Base-by-base conservation (phyloP, 2,329 filamentous ascomycete species). In the Trichophyton rubrum region DNA sequence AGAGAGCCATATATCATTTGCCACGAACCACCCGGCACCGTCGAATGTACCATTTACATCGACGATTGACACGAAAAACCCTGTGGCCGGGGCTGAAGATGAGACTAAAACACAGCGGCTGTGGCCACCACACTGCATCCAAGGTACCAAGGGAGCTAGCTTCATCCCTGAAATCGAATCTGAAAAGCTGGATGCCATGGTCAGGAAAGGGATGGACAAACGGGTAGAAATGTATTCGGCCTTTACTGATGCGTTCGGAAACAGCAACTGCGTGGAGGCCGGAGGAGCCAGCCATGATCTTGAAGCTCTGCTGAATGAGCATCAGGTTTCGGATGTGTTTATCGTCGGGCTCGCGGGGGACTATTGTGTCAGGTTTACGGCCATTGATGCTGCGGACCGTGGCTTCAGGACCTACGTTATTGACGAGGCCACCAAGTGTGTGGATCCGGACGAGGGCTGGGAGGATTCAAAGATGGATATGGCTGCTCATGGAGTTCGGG, bases 181-280 rank as follows among this genome's bases (percentile, higher is more conserved):
- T 13, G 67, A 69, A 6, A 79, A 77, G 15, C 66, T 95, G n/a
- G 80, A 92, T 66, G 67, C 74, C 40, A 77, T 90, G 30, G 75
- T 96, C 13, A 81, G 88, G 66, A 99, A 99, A 77, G 93, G 93
- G 9, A 81, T 79, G 69, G 80, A 90, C 69, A 71, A 78, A 51
- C 77, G 81, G 51, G 82, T 96, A 1, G 93, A 99, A 74, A 96
- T 96, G 88, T 97, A 96, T 75, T 92, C 87, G 63, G 90, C 87
- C 0, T 97, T 99, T 68, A 86, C 86, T 63, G 88, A 91, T 69
- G 88, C 89, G 0, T 92, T 96, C 67, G 74, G 74, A 43, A 79
- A 79, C 60, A 62, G 67, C 57, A 72, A 74, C 63, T 68, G 70
- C 59, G 66, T 66, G 13, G 66, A 68, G 56, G 69, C 68, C 15